Percentiles rank a stretch among this genome's conserved stretches.
phyloP scores from a whole-genome alignment of 306 rosid species.

The Canavalia ensiformis region DNA sequence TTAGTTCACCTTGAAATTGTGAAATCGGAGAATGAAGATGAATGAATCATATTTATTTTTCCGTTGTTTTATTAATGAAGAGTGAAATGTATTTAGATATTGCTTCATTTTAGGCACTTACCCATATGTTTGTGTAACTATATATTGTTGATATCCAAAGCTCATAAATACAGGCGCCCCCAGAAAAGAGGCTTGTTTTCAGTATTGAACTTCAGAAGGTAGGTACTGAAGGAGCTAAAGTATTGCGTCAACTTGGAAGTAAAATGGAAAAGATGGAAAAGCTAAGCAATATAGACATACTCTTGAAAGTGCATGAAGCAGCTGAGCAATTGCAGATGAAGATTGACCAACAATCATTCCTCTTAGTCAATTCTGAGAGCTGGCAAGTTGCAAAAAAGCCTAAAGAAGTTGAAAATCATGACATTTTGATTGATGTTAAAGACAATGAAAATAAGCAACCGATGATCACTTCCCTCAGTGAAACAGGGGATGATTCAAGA shows the following conservation, averaged over 20 bases:
- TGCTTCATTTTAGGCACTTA: background rate
- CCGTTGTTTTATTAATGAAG: background rate
- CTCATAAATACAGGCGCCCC: constrained; percentile 57
- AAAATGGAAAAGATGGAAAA: constrained; percentile 76
- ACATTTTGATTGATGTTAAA: constrained; percentile 40
- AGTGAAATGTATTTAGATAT: background rate
- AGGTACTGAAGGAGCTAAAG: constrained; percentile 71
- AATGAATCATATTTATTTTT: background rate
- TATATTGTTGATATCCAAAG: background rate
- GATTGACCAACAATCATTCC: constrained; percentile 67
- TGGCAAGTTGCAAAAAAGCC: constrained; percentile 54
- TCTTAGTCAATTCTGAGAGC: constrained; percentile 67
- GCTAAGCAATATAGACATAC: constrained; percentile 51
- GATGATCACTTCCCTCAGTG: constrained; percentile 58
- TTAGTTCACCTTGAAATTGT: background rate
- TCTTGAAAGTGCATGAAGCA: constrained; percentile 64
- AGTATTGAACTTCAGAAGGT: constrained; percentile 63
- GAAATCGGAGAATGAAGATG: background rate
- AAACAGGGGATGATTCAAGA: constrained; percentile 51
- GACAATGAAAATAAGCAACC: constrained; percentile 49
- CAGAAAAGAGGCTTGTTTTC: constrained; percentile 69
- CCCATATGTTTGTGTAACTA: background rate
- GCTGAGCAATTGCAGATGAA: constrained; percentile 68
- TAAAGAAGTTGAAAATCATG: constrained; percentile 49
- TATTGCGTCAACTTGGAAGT: constrained; percentile 66